phyloP scores from a whole-genome alignment of 2,329 filamentous ascomycete genomes.

The Penicillium sp. region DNA sequence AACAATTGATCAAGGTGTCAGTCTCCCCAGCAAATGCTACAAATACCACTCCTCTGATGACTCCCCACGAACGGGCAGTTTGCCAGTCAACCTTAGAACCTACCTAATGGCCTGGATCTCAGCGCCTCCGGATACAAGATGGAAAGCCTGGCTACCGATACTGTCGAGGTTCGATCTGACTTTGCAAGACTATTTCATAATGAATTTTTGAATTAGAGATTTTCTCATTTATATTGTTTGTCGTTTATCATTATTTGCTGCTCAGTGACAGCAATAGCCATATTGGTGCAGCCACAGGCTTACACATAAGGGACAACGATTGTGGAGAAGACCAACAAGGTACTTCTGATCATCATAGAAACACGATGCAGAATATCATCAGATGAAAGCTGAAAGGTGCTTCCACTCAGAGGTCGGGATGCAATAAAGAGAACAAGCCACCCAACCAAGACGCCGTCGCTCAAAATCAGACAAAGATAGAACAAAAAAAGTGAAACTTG shows the following conservation, averaged over 20 bases:
- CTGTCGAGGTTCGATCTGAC: no score
- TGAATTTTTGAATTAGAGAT: neutral
- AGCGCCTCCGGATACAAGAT: no score
- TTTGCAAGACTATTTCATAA: neutral
- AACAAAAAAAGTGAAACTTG: conserved; percentile 1
- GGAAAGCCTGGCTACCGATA: no score
- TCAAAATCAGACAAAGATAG: conserved; percentile 16
- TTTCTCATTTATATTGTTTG: neutral
- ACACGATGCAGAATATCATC: conserved; percentile 6
- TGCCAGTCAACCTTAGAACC: no score
- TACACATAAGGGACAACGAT: neutral
- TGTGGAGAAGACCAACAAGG: conserved; percentile 3
- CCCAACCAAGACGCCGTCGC: conserved; percentile 24
- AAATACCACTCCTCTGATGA: no score
- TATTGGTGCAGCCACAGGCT: neutral
- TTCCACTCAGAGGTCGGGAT: conserved; percentile 5
- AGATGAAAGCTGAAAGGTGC: conserved; percentile 1
- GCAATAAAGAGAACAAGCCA: conserved; percentile 15
- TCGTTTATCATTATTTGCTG: neutral
- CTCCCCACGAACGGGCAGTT: no score
- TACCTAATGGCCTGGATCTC: no score
- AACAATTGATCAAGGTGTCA: neutral
- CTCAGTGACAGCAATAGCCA: neutral
- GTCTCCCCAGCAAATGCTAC: neutral
- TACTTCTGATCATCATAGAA: conserved; percentile 14